Conservation (phyloP, 257 asterid species). For the Solanum microdontum region DNA sequence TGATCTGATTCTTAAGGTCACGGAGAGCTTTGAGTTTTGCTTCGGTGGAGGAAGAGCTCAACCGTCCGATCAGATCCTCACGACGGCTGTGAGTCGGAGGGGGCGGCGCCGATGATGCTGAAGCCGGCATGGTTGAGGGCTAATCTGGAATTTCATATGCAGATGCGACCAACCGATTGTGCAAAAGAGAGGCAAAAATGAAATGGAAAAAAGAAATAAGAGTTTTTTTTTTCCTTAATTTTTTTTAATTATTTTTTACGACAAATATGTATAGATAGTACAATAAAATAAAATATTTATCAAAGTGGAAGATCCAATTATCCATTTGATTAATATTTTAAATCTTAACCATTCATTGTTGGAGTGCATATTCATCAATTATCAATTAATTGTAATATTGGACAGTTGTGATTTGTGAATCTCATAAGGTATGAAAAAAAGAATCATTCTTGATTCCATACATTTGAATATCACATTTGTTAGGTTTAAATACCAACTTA, state of each 20-base stretch:
- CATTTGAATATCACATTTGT: too few relatives aligned
- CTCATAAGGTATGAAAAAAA: background rate
- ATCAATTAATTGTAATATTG: background rate
- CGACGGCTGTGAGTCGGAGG: slow-evolving; percentile 24
- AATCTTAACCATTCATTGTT: background rate
- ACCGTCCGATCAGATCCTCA: slow-evolving; percentile 55
- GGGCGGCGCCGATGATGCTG: slow-evolving; percentile 38
- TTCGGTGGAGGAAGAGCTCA: slow-evolving; percentile 35
- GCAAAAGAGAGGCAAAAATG: background rate
- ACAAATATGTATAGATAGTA: background rate
- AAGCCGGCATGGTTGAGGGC: slow-evolving; percentile 39
- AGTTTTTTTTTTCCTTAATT: background rate
- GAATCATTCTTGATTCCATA: too few relatives aligned
- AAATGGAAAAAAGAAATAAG: background rate
- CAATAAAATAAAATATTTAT: too few relatives aligned
- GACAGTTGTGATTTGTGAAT: too few relatives aligned
- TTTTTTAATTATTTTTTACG: too few relatives aligned
- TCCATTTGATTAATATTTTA: background rate
- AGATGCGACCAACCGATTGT: background rate
- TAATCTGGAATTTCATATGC: background rate
- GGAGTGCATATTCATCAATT: background rate
- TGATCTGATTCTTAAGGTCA: slow-evolving; percentile 81
- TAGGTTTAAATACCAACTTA: too few relatives aligned
- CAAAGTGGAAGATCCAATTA: background rate
- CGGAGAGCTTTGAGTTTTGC: slow-evolving; percentile 60